Percentiles rank a stretch among this genome's conserved stretches.
Evolutionary conservation across 768 basidiomycete genomes (phyloP).

Genomic region (Scleroderma bovista): DNA sequence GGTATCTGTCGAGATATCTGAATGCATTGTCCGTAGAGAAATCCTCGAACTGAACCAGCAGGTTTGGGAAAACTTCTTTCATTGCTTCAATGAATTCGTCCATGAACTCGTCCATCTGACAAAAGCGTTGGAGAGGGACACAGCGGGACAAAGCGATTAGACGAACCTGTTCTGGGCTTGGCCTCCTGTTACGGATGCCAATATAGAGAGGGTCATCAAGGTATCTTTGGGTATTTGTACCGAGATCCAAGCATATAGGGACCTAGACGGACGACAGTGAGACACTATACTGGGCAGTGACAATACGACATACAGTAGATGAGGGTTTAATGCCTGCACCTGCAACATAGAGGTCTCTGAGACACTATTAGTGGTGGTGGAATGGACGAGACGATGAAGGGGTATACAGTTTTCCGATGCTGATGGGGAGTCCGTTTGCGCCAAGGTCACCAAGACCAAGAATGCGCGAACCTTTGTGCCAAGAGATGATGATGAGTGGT

Average conservation of each 20-base stretch:
- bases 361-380: neutral
- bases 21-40: constrained; percentile 80
- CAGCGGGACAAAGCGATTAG: constrained; percentile 3
- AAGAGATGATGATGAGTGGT: constrained; percentile 7
- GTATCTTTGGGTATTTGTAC: constrained; percentile 65
- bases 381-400: neutral
- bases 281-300: neutral
- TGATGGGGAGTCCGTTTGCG: constrained; percentile 44
- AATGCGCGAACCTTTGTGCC: constrained; percentile 52
- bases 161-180: constrained; percentile 37
- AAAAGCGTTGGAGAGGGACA: neutral
- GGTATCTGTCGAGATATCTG: constrained; percentile 61
- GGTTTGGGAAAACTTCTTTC: constrained; percentile 55
- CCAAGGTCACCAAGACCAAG: constrained; percentile 56
- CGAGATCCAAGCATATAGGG: constrained; percentile 69
- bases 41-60: constrained; percentile 72
- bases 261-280: constrained; percentile 27
- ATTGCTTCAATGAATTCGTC: constrained; percentile 71
- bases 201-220: constrained; percentile 73
- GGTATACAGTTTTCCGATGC: constrained; percentile 66
- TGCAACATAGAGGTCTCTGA: constrained; percentile 61
- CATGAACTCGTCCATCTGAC: constrained; percentile 68
- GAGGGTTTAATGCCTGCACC: constrained; percentile 59
- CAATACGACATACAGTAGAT: constrained; percentile 32
- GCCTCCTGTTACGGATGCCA: constrained; percentile 56